Conservation (phyloP, 2,329 filamentous ascomycete genomes). For the Ustilaginoidea virens region DNA sequence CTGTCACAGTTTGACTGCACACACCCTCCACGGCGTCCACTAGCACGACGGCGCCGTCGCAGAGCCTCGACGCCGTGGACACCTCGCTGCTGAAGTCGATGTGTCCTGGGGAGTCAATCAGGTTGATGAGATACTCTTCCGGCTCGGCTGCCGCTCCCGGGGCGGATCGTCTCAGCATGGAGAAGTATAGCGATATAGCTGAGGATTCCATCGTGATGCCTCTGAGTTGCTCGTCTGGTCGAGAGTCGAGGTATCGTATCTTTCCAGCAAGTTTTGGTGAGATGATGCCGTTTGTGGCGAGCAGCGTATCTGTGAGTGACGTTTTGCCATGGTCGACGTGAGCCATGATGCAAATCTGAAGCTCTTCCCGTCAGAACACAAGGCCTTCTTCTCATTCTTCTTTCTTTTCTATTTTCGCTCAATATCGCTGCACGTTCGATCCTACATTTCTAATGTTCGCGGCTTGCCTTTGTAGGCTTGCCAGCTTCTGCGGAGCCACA, state of each 20-base stretch:
- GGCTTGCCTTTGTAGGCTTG: constrained; percentile 73
- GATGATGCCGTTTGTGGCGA: constrained; percentile 98
- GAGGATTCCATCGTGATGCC: constrained; percentile 99
- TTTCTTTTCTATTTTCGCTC: too few relatives aligned
- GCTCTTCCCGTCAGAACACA: not conserved
- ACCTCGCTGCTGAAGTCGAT: constrained; percentile 99
- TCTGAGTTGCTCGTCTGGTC: constrained; percentile 86
- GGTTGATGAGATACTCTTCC: constrained; percentile 88
- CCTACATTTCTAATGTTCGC: constrained; percentile 85
- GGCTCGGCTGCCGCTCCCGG: constrained; percentile 54
- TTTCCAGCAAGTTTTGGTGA: constrained; percentile 95
- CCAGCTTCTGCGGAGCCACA: constrained; percentile 78
- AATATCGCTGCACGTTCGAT: not conserved
- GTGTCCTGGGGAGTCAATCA: constrained; percentile 95
- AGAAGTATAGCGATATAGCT: constrained; percentile 92
- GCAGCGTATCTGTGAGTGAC: constrained; percentile 84
- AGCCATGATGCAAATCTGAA: constrained; percentile 84
- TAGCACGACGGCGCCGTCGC: constrained; percentile 84
- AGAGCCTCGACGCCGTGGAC: constrained; percentile 84
- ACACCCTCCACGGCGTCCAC: constrained; percentile 97
- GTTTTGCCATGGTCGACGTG: constrained; percentile 99
- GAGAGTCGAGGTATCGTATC: constrained; percentile 91
- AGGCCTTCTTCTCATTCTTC: too few relatives aligned
- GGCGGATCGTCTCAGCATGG: constrained; percentile 61
- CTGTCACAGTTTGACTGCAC: constrained; percentile 95